Percentiles rank a stretch among this genome's conserved stretches.
These are phyloP conservation scores for Fusarium sp. DNA, from an alignment of 2,329 filamentous ascomycete genomes.

Conservation along the genomic window DNA sequence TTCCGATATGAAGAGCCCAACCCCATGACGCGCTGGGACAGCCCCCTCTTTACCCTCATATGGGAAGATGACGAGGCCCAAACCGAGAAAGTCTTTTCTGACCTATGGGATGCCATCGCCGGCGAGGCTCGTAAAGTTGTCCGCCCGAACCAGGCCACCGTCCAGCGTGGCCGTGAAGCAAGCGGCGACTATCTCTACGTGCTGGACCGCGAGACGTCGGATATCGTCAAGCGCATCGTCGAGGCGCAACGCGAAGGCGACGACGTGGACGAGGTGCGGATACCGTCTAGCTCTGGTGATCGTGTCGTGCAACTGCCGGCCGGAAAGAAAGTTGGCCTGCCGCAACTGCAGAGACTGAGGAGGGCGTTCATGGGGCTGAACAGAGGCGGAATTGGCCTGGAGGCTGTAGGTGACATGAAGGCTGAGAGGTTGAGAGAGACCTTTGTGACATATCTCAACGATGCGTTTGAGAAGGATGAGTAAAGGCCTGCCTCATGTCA, in stretches of 20 bases:
- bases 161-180: slow-evolving; percentile 74
- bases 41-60: slow-evolving; percentile 83
- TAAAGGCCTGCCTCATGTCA: slow-evolving; percentile 47
- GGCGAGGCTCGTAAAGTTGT: slow-evolving; percentile 76
- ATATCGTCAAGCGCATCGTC: slow-evolving; percentile 79
- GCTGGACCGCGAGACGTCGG: slow-evolving; percentile 84
- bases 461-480: slow-evolving; percentile 73
- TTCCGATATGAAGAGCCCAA: slow-evolving; percentile 92
- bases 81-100: slow-evolving; percentile 69
- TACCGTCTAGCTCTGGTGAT: slow-evolving; percentile 60
- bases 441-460: slow-evolving; percentile 78
- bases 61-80: slow-evolving; percentile 81
- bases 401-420: slow-evolving; percentile 68
- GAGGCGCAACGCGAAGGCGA: slow-evolving; percentile 79
- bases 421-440: slow-evolving; percentile 71
- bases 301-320: slow-evolving; percentile 75
- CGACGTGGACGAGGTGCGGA: slow-evolving; percentile 69
- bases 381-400: slow-evolving; percentile 75
- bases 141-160: slow-evolving; percentile 82
- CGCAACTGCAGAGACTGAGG: slow-evolving; percentile 83
- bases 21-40: slow-evolving; percentile 88
- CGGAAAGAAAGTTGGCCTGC: slow-evolving; percentile 75
- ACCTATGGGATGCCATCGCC: slow-evolving; percentile 82
- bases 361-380: slow-evolving; percentile 85
- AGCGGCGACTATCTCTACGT: slow-evolving; percentile 84